Evolutionary conservation across 164 flowering plant species (phyloP).

Genomic region (Chimonanthus salicifolius): DNA sequence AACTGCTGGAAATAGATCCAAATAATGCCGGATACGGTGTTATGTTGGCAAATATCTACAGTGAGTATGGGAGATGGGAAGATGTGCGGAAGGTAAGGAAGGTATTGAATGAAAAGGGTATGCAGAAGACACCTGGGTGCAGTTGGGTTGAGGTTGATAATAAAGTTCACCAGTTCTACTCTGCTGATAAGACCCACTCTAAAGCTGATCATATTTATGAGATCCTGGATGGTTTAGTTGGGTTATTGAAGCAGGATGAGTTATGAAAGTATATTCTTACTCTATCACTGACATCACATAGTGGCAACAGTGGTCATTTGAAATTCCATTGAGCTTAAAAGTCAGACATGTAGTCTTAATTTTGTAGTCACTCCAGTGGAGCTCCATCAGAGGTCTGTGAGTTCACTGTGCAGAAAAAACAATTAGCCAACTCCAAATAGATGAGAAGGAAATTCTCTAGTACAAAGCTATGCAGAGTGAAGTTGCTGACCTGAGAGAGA

Average conservation of each 20-base stretch:
- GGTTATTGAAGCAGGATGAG: background rate
- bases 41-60: conserved; percentile 64
- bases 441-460: background rate
- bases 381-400: too few relatives aligned
- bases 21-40: conserved; percentile 52
- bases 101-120: conserved; percentile 34
- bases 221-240: conserved; percentile 23
- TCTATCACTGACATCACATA: background rate
- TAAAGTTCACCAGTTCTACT: conserved; percentile 53
- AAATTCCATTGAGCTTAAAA: background rate
- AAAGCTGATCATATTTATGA: conserved; percentile 40
- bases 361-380: background rate
- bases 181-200: conserved; percentile 45
- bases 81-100: conserved; percentile 42
- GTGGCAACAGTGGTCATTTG: background rate
- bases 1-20: conserved; percentile 51
- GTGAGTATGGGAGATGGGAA: conserved; percentile 66
- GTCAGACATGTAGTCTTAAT: background rate
- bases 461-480: too few relatives aligned
- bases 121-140: conserved; percentile 61
- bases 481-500: too few relatives aligned
- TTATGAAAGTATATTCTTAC: background rate
- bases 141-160: conserved; percentile 74
- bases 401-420: too few relatives aligned
- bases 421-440: background rate